A percentile compares a stretch with the other conserved stretches of the same genome.
Evolutionary conservation across 2,329 filamentous ascomycete species (phyloP).

Genomic region (Ophiocordyceps unilateralis): DNA sequence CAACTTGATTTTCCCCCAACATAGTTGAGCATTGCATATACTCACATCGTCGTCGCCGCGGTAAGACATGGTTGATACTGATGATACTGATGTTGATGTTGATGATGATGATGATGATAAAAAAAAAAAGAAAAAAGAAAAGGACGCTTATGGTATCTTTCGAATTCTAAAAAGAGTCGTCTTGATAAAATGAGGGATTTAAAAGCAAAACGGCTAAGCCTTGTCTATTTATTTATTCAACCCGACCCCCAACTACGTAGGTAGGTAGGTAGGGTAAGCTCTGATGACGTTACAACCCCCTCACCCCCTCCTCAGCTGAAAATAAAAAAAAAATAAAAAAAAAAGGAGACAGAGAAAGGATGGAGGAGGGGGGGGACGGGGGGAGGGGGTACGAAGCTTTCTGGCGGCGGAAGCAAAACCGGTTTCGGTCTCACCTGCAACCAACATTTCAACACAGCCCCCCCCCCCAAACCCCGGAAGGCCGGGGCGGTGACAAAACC

Average conservation of each 20-base stretch:
- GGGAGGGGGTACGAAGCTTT: neutral
- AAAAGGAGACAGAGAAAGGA: neutral
- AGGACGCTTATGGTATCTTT: too few species aligned
- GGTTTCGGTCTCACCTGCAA: neutral
- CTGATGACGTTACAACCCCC: neutral
- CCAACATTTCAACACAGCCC: neutral
- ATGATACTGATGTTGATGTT: too few species aligned
- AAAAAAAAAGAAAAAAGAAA: too few species aligned
- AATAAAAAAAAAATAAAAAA: neutral
- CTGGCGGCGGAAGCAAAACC: neutral
- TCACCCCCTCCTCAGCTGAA: neutral
- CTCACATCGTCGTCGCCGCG: conserved; percentile 22
- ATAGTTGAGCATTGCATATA: too few species aligned
- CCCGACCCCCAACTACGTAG: too few species aligned
- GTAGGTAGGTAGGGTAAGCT: too few species aligned
- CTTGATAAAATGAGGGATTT: too few species aligned
- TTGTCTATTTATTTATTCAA: too few species aligned
- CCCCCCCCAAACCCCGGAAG: neutral
- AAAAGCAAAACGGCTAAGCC: too few species aligned
- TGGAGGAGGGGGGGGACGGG: neutral
- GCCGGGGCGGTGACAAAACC: neutral
- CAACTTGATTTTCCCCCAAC: too few species aligned
- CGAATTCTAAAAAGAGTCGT: too few species aligned
- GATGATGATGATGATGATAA: too few species aligned
- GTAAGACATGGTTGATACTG: conserved; percentile 26